Base-by-base conservation (phyloP, 2,329 filamentous ascomycete species). In the Rhexocercosporidium sp. region DNA sequence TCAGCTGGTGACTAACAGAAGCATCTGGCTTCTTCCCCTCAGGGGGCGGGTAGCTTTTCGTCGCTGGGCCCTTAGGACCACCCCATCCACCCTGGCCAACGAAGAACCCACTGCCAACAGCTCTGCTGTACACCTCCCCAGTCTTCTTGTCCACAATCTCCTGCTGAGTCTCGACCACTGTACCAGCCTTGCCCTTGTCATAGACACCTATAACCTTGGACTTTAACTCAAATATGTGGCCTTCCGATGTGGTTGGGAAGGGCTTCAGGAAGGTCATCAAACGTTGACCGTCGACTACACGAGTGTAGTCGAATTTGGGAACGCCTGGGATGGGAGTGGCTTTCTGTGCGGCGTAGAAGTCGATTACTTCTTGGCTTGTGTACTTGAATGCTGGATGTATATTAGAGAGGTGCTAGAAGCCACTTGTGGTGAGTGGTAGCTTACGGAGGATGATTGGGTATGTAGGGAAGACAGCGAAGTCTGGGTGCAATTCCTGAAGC, bases 381-480 rank as follows among this genome's bases (percentile, higher is more conserved):
- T 86, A 82, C 77, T 92, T 92, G 82, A 92, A 92, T 44, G 89
- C 84, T 85, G 47, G 27, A 3, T 20, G 44, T 64, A 63, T 71
- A 68, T 71, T 64, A 54, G 41, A 37, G n/a, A 22, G n/a, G n/a
- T 34, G 39, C 14, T 22, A 14, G 29, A 41, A 34, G 31, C 25
- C 3, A 6, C 4, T 31, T 7, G 7, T 22, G 59, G 41, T n/a
- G 27, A 41, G 20, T 27, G 44, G 57, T 27, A 39, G 44, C 71
- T 71, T 70, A 74, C 69, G 71, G 34, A 74, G 66, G 25, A 74
- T 68, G 51, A 73, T 70, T 5, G 74, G 70, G 75, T 75, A 80
- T 51, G 94, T 97, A 20, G 94, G 94, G 80, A 97, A 97, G 74
- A 92, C 91, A 69, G 90, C 81, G 79, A 97, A 97, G 66, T 92